These are phyloP conservation scores for Umbellularia californica DNA, from an alignment of 164 flowering plant species.

Conservation along the genomic window DNA sequence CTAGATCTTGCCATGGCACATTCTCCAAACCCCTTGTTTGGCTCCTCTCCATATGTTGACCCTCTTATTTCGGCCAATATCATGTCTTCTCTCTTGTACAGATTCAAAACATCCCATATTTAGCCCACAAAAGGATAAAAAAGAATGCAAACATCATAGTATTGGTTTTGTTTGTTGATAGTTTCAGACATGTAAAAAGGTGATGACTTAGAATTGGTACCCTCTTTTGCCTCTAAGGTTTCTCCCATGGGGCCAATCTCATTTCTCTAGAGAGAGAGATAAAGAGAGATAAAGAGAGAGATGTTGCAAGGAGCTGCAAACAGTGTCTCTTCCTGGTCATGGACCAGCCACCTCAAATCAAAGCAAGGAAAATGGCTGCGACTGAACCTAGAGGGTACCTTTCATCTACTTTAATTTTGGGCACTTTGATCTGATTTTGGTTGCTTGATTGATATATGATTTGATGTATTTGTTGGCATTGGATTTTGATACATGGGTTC, in stretches of 20 bases:
- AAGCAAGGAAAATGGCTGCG: conserved; percentile 6
- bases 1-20: conserved; percentile 2
- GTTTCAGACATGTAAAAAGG: background rate
- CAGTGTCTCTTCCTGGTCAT: conserved; percentile 4
- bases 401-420: background rate
- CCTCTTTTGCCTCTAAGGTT: background rate
- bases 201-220: background rate
- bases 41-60: background rate
- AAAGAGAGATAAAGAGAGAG: background rate
- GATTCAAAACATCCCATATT: background rate
- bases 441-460: background rate
- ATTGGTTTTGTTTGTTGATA: background rate
- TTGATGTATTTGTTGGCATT: background rate
- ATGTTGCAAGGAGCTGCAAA: conserved; percentile 5
- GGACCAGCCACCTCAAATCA: conserved; percentile 2
- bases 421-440: background rate
- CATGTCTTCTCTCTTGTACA: background rate
- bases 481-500: background rate
- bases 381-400: conserved; percentile 1
- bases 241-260: background rate
- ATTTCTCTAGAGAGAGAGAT: background rate
- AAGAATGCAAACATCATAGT: background rate
- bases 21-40: background rate
- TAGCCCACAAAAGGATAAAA: background rate
- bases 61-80: background rate